Evolutionary conservation across 805 yeast species (phyloP), one percentile per base, ranked within the genome.

Genomic region (Ogataea naganishii): DNA sequence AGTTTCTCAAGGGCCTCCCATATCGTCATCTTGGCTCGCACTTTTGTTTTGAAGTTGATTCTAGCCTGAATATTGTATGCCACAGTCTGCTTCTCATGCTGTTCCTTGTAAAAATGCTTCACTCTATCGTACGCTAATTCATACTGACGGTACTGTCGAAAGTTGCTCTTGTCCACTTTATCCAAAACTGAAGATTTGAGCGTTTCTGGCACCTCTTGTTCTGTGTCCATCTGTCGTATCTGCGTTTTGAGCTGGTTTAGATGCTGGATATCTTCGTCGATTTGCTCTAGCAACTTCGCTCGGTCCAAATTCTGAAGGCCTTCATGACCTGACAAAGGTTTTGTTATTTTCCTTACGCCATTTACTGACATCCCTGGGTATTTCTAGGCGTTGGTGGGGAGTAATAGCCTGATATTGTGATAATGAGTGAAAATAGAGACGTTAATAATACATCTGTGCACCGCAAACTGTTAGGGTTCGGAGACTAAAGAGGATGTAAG

Each of bases 11-110:
- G 48, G 0, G 83, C 85, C 34, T 75, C 83, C 86, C 86, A 78
- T 6, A 78, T 65, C 1, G 80, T 60, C 80, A 78, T 75, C 30
- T 66, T 59, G 30, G 80, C 85, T 41, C 85, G 50, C 7, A 69
- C 60, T 43, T 76, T 74, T 5, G 84, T 69, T 49, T 77, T 77
- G 59, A 78, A 78, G 49, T 75, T 77, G 29, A 78, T 73, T 23
- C 86, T 53, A 0, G 84, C 84, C 45, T 78, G 81, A 20, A 78
- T 62, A 42, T 78, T 78, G 47, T 74, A 78, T 0, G 82, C 82
- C 21, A 78, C 82, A 0, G 85, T 77, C 51, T 78, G 85, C 38
- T 66, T 66, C 34, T 63, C 70, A 44, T 78, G 86, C 43, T 78
- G 86, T 37, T 75, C 82, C 40, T 62, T 66, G 49, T 78, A 78